Conservation (phyloP, 2,329 filamentous ascomycete species). For the Xylariaceae sp. region DNA sequence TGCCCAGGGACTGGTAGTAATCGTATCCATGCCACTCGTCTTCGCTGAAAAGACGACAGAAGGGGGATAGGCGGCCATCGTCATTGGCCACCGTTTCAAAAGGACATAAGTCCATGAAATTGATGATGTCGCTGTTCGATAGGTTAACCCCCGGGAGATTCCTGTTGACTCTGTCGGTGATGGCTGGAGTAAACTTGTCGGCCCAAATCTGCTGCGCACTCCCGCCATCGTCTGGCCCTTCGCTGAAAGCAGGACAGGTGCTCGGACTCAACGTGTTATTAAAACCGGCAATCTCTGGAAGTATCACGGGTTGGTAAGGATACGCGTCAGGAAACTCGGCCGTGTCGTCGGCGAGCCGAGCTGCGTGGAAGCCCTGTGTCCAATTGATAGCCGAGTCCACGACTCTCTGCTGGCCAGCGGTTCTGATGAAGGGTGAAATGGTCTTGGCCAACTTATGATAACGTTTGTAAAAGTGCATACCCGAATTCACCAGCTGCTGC, state of each 20-base stretch:
- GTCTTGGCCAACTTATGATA: slow-evolving; percentile 62
- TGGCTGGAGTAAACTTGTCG: slow-evolving; percentile 62
- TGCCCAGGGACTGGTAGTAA: slow-evolving; percentile 76
- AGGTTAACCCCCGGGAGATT: slow-evolving; percentile 68
- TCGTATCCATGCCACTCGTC: slow-evolving; percentile 77
- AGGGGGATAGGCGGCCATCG: slow-evolving; percentile 58
- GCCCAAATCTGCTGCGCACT: slow-evolving; percentile 58
- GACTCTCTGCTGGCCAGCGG: slow-evolving; percentile 68
- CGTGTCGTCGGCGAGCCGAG: slow-evolving; percentile 41
- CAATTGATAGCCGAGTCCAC: slow-evolving; percentile 74
- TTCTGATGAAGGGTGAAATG: slow-evolving; percentile 67
- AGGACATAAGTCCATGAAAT: slow-evolving; percentile 85
- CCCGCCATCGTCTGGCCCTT: slow-evolving; percentile 49
- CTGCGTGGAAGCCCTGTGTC: slow-evolving; percentile 67
- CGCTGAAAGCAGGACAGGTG: slow-evolving; percentile 68
- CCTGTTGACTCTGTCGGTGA: slow-evolving; percentile 66
- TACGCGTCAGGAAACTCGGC: slow-evolving; percentile 44
- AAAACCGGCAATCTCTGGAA: slow-evolving; percentile 62
- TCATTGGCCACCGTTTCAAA: slow-evolving; percentile 73
- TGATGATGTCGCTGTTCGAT: slow-evolving; percentile 59
- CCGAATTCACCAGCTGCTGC: slow-evolving; percentile 70
- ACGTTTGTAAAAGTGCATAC: slow-evolving; percentile 70
- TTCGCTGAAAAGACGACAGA: slow-evolving; percentile 72
- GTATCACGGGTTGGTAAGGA: slow-evolving; percentile 58
- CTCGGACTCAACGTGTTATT: slow-evolving; percentile 85